A percentile compares a stretch with the other conserved stretches of the same genome.
Conservation (phyloP, 2,329 filamentous ascomycete genomes). For the Cladophialophora bantiana region DNA sequence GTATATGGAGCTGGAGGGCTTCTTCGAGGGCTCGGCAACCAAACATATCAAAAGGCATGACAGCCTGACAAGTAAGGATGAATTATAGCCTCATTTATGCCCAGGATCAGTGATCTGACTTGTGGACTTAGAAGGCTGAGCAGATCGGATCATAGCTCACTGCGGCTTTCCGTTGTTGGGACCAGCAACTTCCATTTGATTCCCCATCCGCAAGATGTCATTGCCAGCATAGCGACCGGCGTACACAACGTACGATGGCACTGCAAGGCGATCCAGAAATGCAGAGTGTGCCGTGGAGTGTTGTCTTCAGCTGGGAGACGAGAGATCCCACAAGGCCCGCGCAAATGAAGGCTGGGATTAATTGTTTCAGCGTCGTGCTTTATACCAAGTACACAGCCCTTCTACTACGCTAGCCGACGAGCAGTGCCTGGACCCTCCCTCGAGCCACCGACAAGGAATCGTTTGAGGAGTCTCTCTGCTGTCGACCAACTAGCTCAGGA, state of each 20-base stretch:
- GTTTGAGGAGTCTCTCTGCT: neutral
- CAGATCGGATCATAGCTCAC: neutral
- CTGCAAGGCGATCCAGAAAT: neutral
- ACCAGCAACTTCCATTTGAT: neutral
- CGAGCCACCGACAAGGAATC: neutral
- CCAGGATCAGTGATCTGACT: constrained; percentile 14
- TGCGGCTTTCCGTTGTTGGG: neutral
- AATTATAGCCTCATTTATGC: constrained; percentile 38
- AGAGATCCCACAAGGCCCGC: neutral
- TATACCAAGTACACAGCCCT: neutral
- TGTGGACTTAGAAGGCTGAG: constrained; percentile 21
- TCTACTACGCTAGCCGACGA: neutral
- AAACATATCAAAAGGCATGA: constrained; percentile 31
- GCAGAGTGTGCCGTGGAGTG: neutral
- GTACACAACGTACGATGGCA: neutral
- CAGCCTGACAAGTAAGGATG: constrained; percentile 42
- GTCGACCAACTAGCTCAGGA: neutral
- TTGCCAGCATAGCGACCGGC: neutral
- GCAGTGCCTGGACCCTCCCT: neutral
- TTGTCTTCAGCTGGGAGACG: neutral
- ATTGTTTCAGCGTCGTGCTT: neutral
- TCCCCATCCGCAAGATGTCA: neutral
- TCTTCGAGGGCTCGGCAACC: constrained; percentile 46
- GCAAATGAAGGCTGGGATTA: neutral
- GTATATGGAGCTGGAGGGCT: constrained; percentile 83